These are phyloP conservation scores for Metschnikowia baotianmanensis DNA, from an alignment of 805 yeast species.

Conservation along the genomic window DNA sequence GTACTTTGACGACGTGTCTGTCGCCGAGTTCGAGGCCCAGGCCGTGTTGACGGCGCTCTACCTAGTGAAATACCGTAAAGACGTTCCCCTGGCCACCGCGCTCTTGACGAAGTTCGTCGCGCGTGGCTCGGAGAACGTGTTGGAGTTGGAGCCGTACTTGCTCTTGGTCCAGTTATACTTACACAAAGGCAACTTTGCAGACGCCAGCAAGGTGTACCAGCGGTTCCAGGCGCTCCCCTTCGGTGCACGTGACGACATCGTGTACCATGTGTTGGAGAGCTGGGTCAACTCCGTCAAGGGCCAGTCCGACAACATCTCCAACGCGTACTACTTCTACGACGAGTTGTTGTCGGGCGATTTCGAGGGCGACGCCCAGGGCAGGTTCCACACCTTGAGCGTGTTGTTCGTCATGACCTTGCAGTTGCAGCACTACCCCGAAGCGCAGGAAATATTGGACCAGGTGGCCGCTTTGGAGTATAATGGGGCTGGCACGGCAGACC, in stretches of 20 bases:
- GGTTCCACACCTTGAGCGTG: slow-evolving; percentile 44
- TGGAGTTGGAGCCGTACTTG: slow-evolving; percentile 42
- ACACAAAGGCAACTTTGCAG: slow-evolving; percentile 33
- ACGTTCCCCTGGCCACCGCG: slow-evolving; percentile 36
- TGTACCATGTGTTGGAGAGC: slow-evolving; percentile 76
- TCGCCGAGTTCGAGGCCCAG: slow-evolving; percentile 38
- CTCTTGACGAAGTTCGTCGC: slow-evolving; percentile 29
- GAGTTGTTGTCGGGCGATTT: slow-evolving; percentile 62
- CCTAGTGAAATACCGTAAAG: slow-evolving; percentile 35
- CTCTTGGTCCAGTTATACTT: slow-evolving; percentile 40
- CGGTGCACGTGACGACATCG: slow-evolving; percentile 57
- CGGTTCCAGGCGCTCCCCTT: slow-evolving; percentile 34
- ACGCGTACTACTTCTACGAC: slow-evolving; percentile 64
- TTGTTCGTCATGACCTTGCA: slow-evolving; percentile 76
- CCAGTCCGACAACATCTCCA: slow-evolving; percentile 40
- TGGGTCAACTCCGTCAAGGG: slow-evolving; percentile 49
- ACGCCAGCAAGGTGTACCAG: slow-evolving; percentile 33
- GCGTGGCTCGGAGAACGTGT: slow-evolving; percentile 16
- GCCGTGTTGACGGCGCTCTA: slow-evolving; percentile 41
- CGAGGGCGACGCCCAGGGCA: slow-evolving; percentile 36
- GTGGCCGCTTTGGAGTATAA: slow-evolving; percentile 44
- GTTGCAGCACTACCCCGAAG: slow-evolving; percentile 79
- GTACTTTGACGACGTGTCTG: slow-evolving; percentile 39
- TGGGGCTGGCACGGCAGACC: slow-evolving; percentile 34
- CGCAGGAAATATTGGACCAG: slow-evolving; percentile 53